Evolutionary conservation across 1,284 basidiomycete species (phyloP).

Genomic region (Trichosporon sp.): DNA sequence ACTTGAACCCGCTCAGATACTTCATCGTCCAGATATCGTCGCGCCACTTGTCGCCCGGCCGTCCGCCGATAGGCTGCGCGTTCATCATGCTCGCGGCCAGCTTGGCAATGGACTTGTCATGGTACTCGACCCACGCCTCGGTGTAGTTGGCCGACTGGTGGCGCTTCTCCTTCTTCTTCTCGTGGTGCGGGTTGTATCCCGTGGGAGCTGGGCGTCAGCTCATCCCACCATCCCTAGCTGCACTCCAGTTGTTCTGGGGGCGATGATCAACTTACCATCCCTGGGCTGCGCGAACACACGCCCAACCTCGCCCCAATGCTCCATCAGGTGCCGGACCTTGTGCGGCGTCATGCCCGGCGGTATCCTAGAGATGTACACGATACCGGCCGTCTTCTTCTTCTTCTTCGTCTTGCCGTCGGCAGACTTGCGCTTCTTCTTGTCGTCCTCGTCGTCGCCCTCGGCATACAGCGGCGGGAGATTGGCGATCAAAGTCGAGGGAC

Average conservation of each 20-base stretch:
- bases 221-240: no score
- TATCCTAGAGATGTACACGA: conserved; percentile 93
- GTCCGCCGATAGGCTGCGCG: conserved; percentile 91
- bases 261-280: conserved; percentile 60
- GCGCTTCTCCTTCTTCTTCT: conserved; percentile 58
- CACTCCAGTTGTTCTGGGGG: no score
- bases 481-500: neutral
- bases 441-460: conserved; percentile 8
- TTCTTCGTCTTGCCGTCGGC: conserved; percentile 29
- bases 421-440: conserved; percentile 10
- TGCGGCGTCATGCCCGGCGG: conserved; percentile 98
- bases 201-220: conserved; percentile 38
- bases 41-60: conserved; percentile 84
- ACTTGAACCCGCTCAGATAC: conserved; percentile 96
- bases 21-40: conserved; percentile 99
- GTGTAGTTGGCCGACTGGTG: conserved; percentile 83
- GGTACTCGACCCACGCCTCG: conserved; percentile 99
- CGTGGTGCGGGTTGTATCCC: conserved; percentile 44
- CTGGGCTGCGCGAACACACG: conserved; percentile 85
- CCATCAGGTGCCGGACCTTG: conserved; percentile 93
- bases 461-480: conserved; percentile 6
- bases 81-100: conserved; percentile 94
- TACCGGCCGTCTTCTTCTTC: conserved; percentile 62
- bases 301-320: conserved; percentile 77
- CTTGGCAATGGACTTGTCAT: conserved; percentile 86